phyloP scores from a whole-genome alignment of 2,329 filamentous ascomycete species.

The Xylaria sp. region DNA sequence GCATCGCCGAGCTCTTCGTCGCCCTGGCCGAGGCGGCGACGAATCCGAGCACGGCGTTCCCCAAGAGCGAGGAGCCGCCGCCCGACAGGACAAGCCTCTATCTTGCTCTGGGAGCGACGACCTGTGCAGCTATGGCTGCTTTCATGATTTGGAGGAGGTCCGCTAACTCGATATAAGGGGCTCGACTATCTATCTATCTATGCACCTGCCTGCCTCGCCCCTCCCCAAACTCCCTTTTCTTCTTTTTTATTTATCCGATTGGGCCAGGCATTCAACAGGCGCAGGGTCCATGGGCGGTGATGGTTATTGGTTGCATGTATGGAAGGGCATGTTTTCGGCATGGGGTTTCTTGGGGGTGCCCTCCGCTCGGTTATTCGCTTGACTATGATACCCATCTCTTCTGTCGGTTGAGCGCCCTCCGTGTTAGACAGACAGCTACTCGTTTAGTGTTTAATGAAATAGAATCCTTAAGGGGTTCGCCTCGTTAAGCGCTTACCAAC shows the following conservation, averaged over 20 bases:
- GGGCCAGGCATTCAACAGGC: constrained; percentile 11
- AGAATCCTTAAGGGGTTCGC: constrained; percentile 9
- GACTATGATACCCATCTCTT: constrained; percentile 33
- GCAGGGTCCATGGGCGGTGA: constrained; percentile 3
- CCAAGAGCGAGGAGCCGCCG: constrained; percentile 83
- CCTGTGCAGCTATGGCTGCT: constrained; percentile 64
- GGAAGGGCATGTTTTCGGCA: constrained; percentile 11
- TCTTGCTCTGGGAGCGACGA: constrained; percentile 76
- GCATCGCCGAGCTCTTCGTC: constrained; percentile 92
- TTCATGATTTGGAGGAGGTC: constrained; percentile 67
- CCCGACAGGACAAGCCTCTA: constrained; percentile 85
- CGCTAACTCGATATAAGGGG: constrained; percentile 45
- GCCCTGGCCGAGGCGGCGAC: constrained; percentile 88
- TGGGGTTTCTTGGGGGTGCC: constrained; percentile 13
- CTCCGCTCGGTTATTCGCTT: constrained; percentile 17
- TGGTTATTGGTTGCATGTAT: neutral
- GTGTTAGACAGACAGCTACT: constrained; percentile 15
- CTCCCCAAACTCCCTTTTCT: constrained; percentile 4
- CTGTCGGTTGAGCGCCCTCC: constrained; percentile 14
- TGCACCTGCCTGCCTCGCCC: neutral
- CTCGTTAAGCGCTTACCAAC: no score
- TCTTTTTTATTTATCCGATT: neutral
- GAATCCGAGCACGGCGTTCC: constrained; percentile 84
- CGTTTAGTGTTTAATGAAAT: constrained; percentile 24
- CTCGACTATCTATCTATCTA: neutral